These are phyloP conservation scores for Tarenaya hassleriana DNA, from an alignment of 345 rosid species.

Conservation along the genomic window DNA sequence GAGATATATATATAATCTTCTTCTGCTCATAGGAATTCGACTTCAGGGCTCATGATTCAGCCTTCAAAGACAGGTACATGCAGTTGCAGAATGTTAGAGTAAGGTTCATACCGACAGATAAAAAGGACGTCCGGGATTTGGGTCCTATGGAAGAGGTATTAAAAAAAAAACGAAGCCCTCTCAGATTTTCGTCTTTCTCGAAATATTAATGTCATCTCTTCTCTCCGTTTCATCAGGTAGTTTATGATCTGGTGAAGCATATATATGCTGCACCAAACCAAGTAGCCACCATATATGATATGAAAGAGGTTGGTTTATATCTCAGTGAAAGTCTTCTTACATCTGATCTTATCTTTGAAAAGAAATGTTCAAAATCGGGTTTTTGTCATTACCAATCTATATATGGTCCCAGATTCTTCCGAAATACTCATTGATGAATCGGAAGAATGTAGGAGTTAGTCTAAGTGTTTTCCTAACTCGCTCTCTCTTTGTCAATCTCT, in stretches of 20 bases:
- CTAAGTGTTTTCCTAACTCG: too few relatives aligned
- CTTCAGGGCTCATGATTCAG: constrained; percentile 84
- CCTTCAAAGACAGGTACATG: constrained; percentile 64
- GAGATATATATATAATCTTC: constrained; percentile 8
- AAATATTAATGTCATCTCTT: background rate
- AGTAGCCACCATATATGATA: constrained; percentile 41
- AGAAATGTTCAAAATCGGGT: too few relatives aligned
- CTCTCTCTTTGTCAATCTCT: constrained; percentile 1
- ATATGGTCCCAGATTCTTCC: too few relatives aligned
- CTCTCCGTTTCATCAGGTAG: constrained; percentile 38
- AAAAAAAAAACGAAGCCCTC: background rate
- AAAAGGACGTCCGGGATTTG: constrained; percentile 61
- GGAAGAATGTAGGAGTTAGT: too few relatives aligned
- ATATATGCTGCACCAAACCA: constrained; percentile 73
- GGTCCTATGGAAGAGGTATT: constrained; percentile 82
- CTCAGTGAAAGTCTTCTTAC: background rate
- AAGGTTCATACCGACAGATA: constrained; percentile 79
- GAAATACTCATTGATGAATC: too few relatives aligned
- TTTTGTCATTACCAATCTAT: too few relatives aligned
- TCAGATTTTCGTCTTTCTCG: background rate
- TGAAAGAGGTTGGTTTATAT: constrained; percentile 60
- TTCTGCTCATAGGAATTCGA: constrained; percentile 52
- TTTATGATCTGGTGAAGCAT: constrained; percentile 48
- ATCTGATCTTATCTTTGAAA: background rate
- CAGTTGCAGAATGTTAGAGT: constrained; percentile 79